Percentiles rank a stretch among this genome's conserved stretches.
These are phyloP conservation scores for Fennellomyces sp. DNA, from an alignment of 371 early-diverging fungal species.

Conservation along the genomic window DNA sequence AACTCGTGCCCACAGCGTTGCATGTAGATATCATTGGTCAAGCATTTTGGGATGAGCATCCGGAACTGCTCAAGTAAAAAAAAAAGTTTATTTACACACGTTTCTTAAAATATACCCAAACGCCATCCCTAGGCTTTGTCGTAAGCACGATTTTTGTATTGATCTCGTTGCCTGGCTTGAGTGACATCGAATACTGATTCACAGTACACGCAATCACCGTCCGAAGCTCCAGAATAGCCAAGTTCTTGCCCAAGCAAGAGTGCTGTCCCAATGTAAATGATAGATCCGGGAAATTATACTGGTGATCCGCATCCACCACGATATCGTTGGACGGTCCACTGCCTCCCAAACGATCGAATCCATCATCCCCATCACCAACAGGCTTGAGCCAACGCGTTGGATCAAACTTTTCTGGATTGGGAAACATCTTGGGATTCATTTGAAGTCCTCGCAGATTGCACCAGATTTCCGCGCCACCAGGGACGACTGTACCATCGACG, in stretches of 20 bases:
- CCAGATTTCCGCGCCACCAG: conserved; percentile 47
- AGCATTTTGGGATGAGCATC: conserved; percentile 75
- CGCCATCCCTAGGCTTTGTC: conserved; percentile 49
- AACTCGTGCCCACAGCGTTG: conserved; percentile 50
- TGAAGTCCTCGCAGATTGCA: conserved; percentile 52
- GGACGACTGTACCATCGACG: conserved; percentile 43
- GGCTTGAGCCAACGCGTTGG: conserved; percentile 40
- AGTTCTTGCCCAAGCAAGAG: conserved; percentile 47
- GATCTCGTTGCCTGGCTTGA: conserved; percentile 33
- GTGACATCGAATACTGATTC: conserved; percentile 34
- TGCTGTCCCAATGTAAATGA: conserved; percentile 49
- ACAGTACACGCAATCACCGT: conserved; percentile 41
- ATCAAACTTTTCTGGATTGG: conserved; percentile 42
- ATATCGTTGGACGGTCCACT: neutral
- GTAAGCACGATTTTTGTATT: conserved; percentile 51
- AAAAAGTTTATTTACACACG: conserved; percentile 4
- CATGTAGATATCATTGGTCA: conserved; percentile 89
- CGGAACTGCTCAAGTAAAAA: conserved; percentile 27
- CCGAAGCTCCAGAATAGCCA: conserved; percentile 49
- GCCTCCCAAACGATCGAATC: conserved; percentile 1
- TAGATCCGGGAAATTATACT: conserved; percentile 50
- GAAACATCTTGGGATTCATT: conserved; percentile 48
- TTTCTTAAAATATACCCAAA: conserved; percentile 37
- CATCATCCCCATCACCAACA: neutral
- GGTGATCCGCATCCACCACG: conserved; percentile 24